Percentiles rank a stretch among this genome's conserved stretches.
These are phyloP conservation scores for Paramyrothecium roridum DNA, from an alignment of 2,329 filamentous ascomycete genomes.

Conservation along the genomic window DNA sequence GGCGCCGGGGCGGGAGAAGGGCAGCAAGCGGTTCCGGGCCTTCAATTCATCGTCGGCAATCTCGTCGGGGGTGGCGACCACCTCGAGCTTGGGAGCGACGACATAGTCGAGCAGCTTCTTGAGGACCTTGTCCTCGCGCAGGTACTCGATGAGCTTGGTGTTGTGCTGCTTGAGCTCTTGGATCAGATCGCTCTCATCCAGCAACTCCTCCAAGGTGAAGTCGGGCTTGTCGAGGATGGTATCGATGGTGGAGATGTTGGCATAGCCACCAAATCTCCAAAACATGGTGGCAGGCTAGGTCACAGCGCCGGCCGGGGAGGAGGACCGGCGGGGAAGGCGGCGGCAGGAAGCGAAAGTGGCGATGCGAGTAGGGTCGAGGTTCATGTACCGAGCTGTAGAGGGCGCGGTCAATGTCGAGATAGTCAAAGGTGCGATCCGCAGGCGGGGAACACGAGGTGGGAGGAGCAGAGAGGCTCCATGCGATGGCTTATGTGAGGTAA, in stretches of 20 bases:
- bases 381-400: slow-evolving; percentile 14
- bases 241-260: slow-evolving; percentile 95
- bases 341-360: slow-evolving; percentile 12
- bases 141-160: slow-evolving; percentile 92
- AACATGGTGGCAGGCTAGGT: slow-evolving; percentile 73
- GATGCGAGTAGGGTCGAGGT: slow-evolving; percentile 12
- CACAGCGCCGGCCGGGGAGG: slow-evolving; percentile 26
- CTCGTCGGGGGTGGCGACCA: slow-evolving; percentile 48
- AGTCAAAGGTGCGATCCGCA: neutral
- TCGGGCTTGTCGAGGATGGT: slow-evolving; percentile 95
- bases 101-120: slow-evolving; percentile 88
- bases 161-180: slow-evolving; percentile 99
- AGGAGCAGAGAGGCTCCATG: neutral
- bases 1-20: slow-evolving; percentile 50
- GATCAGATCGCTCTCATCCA: slow-evolving; percentile 94
- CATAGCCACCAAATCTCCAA: slow-evolving; percentile 99
- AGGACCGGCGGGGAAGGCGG: slow-evolving; percentile 24
- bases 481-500: neutral
- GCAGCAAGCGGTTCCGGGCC: slow-evolving; percentile 36
- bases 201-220: slow-evolving; percentile 90
- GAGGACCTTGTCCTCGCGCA: slow-evolving; percentile 83
- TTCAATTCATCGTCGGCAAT: slow-evolving; percentile 50
- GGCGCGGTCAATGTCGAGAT: slow-evolving; percentile 12
- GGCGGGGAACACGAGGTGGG: slow-evolving; percentile 5
- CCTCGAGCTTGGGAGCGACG: slow-evolving; percentile 69